phyloP scores from a whole-genome alignment of 352 stramenopile species.

The Globisporangium spiculum region DNA sequence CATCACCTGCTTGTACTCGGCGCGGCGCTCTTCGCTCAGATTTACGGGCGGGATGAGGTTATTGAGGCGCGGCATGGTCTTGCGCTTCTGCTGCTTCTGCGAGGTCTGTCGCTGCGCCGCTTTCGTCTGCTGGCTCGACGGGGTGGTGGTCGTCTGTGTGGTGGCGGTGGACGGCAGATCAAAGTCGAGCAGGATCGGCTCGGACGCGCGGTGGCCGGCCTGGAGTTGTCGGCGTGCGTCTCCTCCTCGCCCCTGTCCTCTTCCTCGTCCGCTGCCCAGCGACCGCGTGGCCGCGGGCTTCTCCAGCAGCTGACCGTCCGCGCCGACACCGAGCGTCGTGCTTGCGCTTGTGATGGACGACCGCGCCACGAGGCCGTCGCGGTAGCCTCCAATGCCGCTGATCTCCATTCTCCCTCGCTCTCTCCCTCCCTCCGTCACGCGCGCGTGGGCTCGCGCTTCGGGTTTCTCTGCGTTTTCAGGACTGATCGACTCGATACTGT shows the following conservation, averaged over 20 bases:
- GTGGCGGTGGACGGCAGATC: slow-evolving; percentile 5
- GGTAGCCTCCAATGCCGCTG: slow-evolving; percentile 14
- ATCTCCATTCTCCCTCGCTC: slow-evolving; percentile 9
- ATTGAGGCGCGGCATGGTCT: slow-evolving; percentile 6
- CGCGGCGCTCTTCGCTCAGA: slow-evolving; percentile 11
- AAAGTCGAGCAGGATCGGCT: slow-evolving; percentile 18
- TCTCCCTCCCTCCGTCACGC: no score
- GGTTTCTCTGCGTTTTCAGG: not conserved
- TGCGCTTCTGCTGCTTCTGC: slow-evolving; percentile 10
- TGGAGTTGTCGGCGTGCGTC: not conserved
- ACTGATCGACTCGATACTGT: not conserved
- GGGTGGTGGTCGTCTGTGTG: not conserved
- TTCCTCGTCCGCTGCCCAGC: not conserved
- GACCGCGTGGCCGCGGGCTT: slow-evolving; percentile 6
- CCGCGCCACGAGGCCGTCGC: not conserved
- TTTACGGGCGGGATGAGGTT: slow-evolving; percentile 13
- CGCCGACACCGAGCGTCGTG: not conserved
- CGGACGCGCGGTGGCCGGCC: slow-evolving; percentile 7
- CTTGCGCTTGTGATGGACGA: not conserved
- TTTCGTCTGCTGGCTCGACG: not conserved
- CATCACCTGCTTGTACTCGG: slow-evolving; percentile 16
- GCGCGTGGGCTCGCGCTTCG: not conserved
- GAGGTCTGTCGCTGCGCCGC: not conserved
- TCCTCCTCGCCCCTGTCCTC: no score
- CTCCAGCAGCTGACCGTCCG: not conserved